A percentile compares a stretch with the other conserved stretches of the same genome.
Evolutionary conservation across 495 filamentous ascomycete species (phyloP).

Genomic region (Acidomyces sp.): DNA sequence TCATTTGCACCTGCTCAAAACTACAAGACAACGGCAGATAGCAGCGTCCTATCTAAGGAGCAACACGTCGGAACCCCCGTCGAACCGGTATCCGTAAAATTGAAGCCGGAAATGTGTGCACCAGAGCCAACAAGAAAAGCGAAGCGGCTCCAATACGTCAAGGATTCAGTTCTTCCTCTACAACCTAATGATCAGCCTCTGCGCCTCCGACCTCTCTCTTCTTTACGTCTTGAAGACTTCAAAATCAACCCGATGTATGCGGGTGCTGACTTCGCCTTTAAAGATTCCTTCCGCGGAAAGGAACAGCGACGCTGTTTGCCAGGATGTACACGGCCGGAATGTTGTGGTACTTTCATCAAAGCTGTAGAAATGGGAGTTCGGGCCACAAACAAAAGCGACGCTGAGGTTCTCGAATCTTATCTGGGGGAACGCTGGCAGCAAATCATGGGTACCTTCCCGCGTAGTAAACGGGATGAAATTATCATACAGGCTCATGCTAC

Average conservation of each 20-base stretch:
- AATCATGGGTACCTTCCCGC: constrained; percentile 17
- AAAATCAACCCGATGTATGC: constrained; percentile 72
- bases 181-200: constrained; percentile 17
- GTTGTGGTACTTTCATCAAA: constrained; percentile 65
- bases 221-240: constrained; percentile 47
- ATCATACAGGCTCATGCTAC: constrained; percentile 55
- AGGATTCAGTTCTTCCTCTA: constrained; percentile 7
- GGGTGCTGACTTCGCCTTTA: constrained; percentile 60
- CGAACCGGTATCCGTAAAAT: too few relatives aligned
- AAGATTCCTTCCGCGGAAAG: constrained; percentile 59
- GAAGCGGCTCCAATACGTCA: constrained; percentile 1
- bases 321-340: constrained; percentile 64
- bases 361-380: constrained; percentile 39
- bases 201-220: constrained; percentile 15
- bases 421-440: constrained; percentile 41
- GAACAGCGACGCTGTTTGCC: constrained; percentile 60
- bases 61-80: too few relatives aligned
- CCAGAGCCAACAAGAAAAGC: too few relatives aligned
- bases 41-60: too few relatives aligned
- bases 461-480: constrained; percentile 39
- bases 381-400: constrained; percentile 32
- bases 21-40: too few relatives aligned
- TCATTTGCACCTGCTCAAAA: too few relatives aligned
- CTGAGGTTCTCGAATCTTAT: constrained; percentile 48
- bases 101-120: too few relatives aligned